Percentiles rank a stretch among this genome's conserved stretches.
Evolutionary conservation across 225 moss, liverwort and hornwort species (phyloP).

Genomic region (Rhytidiadelphus loreus): DNA sequence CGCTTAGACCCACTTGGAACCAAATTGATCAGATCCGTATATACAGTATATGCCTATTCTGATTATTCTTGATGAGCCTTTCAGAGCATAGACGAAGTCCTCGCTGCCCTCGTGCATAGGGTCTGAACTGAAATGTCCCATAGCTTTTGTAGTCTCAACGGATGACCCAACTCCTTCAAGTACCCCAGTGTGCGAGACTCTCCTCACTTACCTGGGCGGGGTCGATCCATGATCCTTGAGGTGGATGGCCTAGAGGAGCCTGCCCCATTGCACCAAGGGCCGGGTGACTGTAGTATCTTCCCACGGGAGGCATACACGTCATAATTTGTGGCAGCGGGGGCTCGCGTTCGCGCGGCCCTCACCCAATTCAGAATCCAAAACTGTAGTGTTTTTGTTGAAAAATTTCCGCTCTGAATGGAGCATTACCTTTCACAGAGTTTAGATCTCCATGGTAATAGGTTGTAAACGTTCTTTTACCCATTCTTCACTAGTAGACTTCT

Average conservation of each 20-base stretch:
- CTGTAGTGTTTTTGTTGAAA: no score
- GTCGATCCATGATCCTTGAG: no score
- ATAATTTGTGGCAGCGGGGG: conserved; percentile 64
- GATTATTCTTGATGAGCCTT: background rate
- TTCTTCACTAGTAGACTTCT: no score
- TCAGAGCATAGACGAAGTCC: background rate
- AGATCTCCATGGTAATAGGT: no score
- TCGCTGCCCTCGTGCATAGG: background rate
- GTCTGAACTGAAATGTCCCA: background rate
- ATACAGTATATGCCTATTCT: background rate
- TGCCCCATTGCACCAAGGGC: no score
- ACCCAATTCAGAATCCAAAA: no score
- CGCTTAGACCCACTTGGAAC: background rate
- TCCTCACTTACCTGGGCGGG: background rate
- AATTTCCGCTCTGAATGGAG: no score
- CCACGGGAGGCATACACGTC: conserved; percentile 52
- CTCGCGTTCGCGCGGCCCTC: conserved; percentile 61
- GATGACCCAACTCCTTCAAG: background rate
- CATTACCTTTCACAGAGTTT: no score
- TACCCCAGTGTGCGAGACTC: fast-evolving
- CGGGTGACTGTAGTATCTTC: no score
- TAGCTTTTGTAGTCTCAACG: background rate
- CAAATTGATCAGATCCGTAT: background rate
- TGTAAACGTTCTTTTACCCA: no score
- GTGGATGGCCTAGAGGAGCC: no score